These are phyloP conservation scores for Cyberlindnera mississippiensis DNA, from an alignment of 805 yeast species.

Conservation along the genomic window DNA sequence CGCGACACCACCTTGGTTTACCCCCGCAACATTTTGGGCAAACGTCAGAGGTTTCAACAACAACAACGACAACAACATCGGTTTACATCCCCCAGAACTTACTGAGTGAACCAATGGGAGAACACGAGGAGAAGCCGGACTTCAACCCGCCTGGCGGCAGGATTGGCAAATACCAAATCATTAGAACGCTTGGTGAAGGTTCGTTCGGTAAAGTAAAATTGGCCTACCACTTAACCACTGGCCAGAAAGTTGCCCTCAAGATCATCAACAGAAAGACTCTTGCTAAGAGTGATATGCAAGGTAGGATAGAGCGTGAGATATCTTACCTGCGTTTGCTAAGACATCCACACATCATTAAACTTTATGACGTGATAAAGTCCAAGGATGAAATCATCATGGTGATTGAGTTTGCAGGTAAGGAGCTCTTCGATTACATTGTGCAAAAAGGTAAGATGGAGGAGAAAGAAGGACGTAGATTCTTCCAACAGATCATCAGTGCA, in stretches of 20 bases:
- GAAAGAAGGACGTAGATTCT: slow-evolving; percentile 85
- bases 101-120: slow-evolving; percentile 23
- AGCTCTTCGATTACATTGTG: slow-evolving; percentile 90
- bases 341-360: slow-evolving; percentile 94
- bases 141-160: slow-evolving; percentile 36
- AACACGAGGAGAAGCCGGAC: slow-evolving; percentile 26
- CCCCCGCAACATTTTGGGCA: neutral
- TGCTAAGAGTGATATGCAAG: slow-evolving; percentile 96
- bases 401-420: slow-evolving; percentile 95
- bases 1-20: neutral
- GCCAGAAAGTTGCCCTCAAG: slow-evolving; percentile 88
- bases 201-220: slow-evolving; percentile 94
- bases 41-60: neutral
- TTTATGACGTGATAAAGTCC: slow-evolving; percentile 92
- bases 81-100: neutral
- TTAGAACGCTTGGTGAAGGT: slow-evolving; percentile 92
- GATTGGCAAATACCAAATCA: slow-evolving; percentile 90
- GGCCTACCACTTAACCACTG: slow-evolving; percentile 85
- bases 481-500: slow-evolving; percentile 95
- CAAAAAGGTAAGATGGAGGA: slow-evolving; percentile 93
- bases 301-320: slow-evolving; percentile 91
- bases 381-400: slow-evolving; percentile 97
- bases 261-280: slow-evolving; percentile 89
- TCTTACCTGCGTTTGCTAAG: slow-evolving; percentile 81
- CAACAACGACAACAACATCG: neutral